Conservation (phyloP, 257 asterid species). For the Nicotiana benthamiana region DNA sequence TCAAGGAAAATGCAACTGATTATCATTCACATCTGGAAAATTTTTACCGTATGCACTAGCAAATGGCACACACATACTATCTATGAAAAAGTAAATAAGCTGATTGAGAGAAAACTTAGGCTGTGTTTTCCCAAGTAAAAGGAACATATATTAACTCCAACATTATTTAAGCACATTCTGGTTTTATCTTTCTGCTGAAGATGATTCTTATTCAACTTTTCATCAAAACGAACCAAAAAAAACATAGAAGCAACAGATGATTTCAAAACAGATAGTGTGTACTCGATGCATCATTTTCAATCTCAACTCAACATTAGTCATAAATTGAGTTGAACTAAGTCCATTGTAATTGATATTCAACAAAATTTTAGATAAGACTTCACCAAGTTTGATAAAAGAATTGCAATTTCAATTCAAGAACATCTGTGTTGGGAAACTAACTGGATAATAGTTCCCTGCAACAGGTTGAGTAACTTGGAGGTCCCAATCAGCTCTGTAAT, state of each 20-base stretch:
- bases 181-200: background rate
- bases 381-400: background rate
- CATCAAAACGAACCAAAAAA: background rate
- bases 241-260: background rate
- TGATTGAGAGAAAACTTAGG: background rate
- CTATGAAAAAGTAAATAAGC: background rate
- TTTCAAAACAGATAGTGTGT: background rate
- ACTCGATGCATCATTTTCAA: background rate
- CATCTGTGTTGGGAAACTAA: conserved; percentile 20
- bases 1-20: background rate
- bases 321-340: background rate
- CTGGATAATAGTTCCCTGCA: conserved; percentile 93
- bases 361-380: background rate
- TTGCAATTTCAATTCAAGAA: background rate
- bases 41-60: no score
- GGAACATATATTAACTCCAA: background rate
- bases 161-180: background rate
- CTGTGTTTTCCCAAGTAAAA: background rate
- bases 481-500: conserved; percentile 74
- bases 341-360: background rate
- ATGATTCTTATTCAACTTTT: background rate
- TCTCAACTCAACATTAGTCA: background rate
- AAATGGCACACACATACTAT: background rate
- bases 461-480: conserved; percentile 79
- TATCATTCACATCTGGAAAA: background rate